These are phyloP conservation scores for Albugo laibachii DNA, from an alignment of 352 stramenopile genomes.

Conservation along the genomic window DNA sequence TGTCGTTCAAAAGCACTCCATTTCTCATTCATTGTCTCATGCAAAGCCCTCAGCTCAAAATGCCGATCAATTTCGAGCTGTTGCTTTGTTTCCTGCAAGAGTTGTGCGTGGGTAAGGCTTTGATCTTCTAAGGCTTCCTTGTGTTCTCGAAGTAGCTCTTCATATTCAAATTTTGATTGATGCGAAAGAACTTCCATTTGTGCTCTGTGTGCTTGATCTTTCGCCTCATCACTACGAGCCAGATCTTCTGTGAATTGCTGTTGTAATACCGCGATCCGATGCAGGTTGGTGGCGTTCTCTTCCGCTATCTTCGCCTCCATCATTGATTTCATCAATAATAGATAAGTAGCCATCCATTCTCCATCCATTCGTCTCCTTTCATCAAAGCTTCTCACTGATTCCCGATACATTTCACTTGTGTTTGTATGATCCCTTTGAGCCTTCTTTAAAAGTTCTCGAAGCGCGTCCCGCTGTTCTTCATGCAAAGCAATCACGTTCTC, in stretches of 20 bases:
- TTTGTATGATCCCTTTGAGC: too few relatives aligned
- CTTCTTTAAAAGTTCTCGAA: too few relatives aligned
- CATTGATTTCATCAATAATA: constrained; percentile 3
- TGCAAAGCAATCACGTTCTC: neutral
- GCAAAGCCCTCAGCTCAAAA: constrained; percentile 14
- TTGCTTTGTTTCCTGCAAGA: constrained; percentile 11
- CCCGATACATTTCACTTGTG: neutral
- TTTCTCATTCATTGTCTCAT: constrained; percentile 15
- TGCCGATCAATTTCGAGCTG: constrained; percentile 10
- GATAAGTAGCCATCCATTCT: too few relatives aligned
- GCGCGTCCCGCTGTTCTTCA: neutral
- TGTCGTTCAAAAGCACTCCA: too few relatives aligned
- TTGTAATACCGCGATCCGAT: constrained; percentile 13
- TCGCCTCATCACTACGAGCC: constrained; percentile 14
- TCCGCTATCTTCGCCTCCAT: constrained; percentile 6
- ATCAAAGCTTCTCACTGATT: constrained; percentile 1
- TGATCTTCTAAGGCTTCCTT: constrained; percentile 8
- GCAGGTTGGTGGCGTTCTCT: constrained; percentile 4
- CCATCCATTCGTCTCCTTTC: neutral
- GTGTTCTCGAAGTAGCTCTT: constrained; percentile 3
- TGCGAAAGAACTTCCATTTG: constrained; percentile 14
- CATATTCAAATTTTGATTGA: too few relatives aligned
- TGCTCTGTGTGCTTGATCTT: constrained; percentile 17
- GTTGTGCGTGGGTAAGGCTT: constrained; percentile 9
- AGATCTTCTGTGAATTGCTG: constrained; percentile 8